phyloP scores from a whole-genome alignment of 1,284 basidiomycete species.

The Ustilago shanxiensis region DNA sequence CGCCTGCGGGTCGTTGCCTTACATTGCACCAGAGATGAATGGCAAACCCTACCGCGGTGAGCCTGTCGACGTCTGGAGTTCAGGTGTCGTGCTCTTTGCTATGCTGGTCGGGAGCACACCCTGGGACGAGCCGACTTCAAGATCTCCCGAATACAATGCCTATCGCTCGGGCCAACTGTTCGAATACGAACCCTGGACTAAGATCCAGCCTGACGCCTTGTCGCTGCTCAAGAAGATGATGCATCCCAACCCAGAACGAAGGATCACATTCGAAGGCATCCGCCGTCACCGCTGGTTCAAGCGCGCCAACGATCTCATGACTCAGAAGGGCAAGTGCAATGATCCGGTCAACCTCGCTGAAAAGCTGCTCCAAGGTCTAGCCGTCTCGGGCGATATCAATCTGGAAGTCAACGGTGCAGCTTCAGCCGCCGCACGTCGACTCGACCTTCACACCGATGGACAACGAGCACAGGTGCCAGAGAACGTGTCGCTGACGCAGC shows the following conservation, averaged over 20 bases:
- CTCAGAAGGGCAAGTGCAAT: constrained; percentile 61
- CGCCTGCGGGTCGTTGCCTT: constrained; percentile 91
- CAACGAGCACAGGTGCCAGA: constrained; percentile 65
- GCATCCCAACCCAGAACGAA: constrained; percentile 57
- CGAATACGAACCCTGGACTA: constrained; percentile 83
- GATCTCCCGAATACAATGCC: constrained; percentile 82
- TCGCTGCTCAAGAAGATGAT: constrained; percentile 66
- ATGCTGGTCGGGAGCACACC: constrained; percentile 94
- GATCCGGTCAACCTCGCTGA: constrained; percentile 68
- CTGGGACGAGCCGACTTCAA: constrained; percentile 91
- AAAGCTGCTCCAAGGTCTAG: constrained; percentile 66
- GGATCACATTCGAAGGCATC: constrained; percentile 62
- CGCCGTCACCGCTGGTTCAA: constrained; percentile 68
- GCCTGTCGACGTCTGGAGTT: constrained; percentile 92
- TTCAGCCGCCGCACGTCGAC: constrained; percentile 35
- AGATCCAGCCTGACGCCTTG: constrained; percentile 76
- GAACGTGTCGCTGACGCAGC: constrained; percentile 67
- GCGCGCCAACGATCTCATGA: constrained; percentile 61
- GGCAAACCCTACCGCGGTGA: constrained; percentile 83
- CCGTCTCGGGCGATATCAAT: constrained; percentile 66
- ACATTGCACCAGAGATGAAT: constrained; percentile 85
- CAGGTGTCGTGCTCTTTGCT: constrained; percentile 95
- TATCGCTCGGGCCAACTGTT: constrained; percentile 81
- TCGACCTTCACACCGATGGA: constrained; percentile 65
- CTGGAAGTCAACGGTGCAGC: constrained; percentile 32